Evolutionary conservation across 2,329 filamentous ascomycete species (phyloP).

Genomic region (Ophidiomyces ophidiicola): DNA sequence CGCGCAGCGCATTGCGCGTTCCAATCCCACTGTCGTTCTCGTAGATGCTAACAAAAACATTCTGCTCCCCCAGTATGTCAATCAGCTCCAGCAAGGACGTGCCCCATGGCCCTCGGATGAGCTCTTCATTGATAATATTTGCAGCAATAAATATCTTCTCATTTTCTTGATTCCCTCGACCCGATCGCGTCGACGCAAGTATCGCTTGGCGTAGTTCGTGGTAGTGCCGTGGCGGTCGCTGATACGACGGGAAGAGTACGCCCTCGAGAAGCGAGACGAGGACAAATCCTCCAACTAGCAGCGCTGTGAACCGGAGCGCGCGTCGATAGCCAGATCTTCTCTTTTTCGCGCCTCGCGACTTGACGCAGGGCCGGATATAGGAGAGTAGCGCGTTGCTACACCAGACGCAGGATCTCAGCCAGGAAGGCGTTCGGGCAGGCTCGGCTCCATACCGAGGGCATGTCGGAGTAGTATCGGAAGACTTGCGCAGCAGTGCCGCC

Average conservation of each 20-base stretch:
- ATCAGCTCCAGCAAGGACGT: constrained; percentile 9
- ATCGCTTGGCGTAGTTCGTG: constrained; percentile 1
- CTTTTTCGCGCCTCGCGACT: not conserved
- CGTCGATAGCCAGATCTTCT: not conserved
- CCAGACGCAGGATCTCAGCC: not conserved
- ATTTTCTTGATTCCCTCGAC: constrained; percentile 9
- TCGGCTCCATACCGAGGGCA: too few relatives aligned
- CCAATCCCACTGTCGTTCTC: constrained; percentile 13
- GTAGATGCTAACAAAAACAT: constrained; percentile 14
- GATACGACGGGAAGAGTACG: constrained; percentile 10
- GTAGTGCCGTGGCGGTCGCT: constrained; percentile 10
- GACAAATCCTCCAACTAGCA: constrained; percentile 5
- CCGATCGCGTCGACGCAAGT: not conserved
- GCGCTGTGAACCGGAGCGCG: not conserved
- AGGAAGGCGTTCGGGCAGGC: not conserved
- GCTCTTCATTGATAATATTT: constrained; percentile 12
- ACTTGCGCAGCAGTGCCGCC: not conserved
- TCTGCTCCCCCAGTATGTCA: constrained; percentile 9
- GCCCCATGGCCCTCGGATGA: constrained; percentile 11
- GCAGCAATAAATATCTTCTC: constrained; percentile 13
- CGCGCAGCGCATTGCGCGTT: constrained; percentile 9
- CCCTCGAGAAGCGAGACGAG: constrained; percentile 9
- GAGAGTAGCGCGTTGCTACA: not conserved
- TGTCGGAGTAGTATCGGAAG: not conserved
- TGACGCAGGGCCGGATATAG: not conserved